These are phyloP conservation scores for Xanthoconium separans DNA, from an alignment of 1,284 basidiomycete species.

Conservation along the genomic window DNA sequence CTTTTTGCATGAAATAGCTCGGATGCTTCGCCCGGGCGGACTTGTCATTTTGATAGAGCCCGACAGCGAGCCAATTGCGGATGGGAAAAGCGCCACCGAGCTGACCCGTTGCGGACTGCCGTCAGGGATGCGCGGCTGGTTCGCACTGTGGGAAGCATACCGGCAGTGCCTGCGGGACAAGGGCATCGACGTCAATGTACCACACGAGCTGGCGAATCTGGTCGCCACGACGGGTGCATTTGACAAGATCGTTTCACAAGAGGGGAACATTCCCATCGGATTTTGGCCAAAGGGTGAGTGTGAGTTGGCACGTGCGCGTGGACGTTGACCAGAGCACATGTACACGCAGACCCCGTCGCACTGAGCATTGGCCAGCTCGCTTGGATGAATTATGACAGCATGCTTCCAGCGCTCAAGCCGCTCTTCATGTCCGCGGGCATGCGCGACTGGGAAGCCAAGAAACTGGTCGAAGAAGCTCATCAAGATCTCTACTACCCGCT, in stretches of 20 bases:
- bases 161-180: constrained; percentile 48
- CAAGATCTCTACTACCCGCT: constrained; percentile 61
- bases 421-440: constrained; percentile 54
- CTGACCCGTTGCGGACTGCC: constrained; percentile 35
- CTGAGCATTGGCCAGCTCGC: constrained; percentile 64
- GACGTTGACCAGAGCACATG: constrained; percentile 4
- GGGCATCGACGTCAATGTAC: constrained; percentile 57
- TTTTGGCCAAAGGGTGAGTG: constrained; percentile 55
- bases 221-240: constrained; percentile 46
- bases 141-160: constrained; percentile 59
- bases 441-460: constrained; percentile 49
- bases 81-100: constrained; percentile 41
- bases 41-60: constrained; percentile 64
- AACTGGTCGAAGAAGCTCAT: constrained; percentile 58
- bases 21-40: constrained; percentile 68
- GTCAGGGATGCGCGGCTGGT: constrained; percentile 55
- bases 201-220: constrained; percentile 47
- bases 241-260: constrained; percentile 48
- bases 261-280: constrained; percentile 57
- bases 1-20: constrained; percentile 57
- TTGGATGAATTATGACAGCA: constrained; percentile 68
- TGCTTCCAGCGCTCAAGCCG: constrained; percentile 59
- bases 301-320: not conserved
- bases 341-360: constrained; percentile 33
- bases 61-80: constrained; percentile 48